Conservation (phyloP, 2,329 filamentous ascomycete genomes). For the Diaporthe aspalathi region DNA sequence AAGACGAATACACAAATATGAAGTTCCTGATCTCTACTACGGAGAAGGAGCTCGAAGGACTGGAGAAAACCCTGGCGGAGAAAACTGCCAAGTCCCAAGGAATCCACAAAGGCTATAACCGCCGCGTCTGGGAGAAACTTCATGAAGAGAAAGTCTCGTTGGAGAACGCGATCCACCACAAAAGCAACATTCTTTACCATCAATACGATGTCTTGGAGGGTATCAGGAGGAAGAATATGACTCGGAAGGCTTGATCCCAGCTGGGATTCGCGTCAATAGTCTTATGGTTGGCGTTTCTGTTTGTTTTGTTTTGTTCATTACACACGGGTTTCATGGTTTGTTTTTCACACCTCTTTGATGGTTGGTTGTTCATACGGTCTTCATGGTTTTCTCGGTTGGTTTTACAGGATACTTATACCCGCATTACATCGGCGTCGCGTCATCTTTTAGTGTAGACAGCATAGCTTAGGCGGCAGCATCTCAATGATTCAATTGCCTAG, state of each 20-base stretch:
- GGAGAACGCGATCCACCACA: constrained; percentile 74
- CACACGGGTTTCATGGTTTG: too few relatives aligned
- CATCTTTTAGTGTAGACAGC: constrained; percentile 8
- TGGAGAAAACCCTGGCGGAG: constrained; percentile 75
- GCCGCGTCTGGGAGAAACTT: constrained; percentile 71
- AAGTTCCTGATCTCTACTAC: constrained; percentile 86
- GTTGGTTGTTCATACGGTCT: too few relatives aligned
- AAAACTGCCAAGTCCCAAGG: constrained; percentile 72
- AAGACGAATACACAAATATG: constrained; percentile 77
- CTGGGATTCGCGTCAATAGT: not conserved
- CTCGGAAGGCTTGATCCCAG: constrained; percentile 65
- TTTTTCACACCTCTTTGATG: too few relatives aligned
- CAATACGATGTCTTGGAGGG: constrained; percentile 87
- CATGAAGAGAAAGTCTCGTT: constrained; percentile 71
- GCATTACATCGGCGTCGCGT: constrained; percentile 16
- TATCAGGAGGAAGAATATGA: constrained; percentile 69
- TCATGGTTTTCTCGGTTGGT: not conserved
- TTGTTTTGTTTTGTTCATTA: too few relatives aligned
- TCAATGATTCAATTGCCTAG: not conserved
- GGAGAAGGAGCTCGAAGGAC: constrained; percentile 81
- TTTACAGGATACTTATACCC: constrained; percentile 21
- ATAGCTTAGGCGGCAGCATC: constrained; percentile 4
- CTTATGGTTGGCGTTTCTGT: not conserved
- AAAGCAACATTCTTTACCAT: constrained; percentile 83
- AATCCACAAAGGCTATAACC: constrained; percentile 74